Base-by-base conservation (phyloP, 257 asterid species). In the Plantago major region DNA sequence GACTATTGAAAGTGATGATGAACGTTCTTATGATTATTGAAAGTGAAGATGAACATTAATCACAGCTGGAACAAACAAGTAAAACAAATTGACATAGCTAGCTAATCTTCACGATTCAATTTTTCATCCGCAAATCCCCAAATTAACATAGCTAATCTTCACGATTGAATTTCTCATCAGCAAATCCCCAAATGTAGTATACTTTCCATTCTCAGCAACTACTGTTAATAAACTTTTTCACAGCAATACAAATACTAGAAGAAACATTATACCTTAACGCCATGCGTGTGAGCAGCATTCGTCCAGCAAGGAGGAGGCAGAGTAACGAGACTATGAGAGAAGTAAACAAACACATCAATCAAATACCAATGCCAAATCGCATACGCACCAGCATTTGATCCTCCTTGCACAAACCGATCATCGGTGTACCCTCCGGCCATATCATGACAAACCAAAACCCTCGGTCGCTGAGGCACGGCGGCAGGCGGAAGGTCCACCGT, bases 231-330 rank as follows among this genome's bases (percentile, higher is more conserved):
- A 46, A 46, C 50, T 8, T 46, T 46, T 11, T 3, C 14, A 11
- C 14, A 46, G 3, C 4, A 9, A 13, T 18, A 47, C 17, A 47
- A 14, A 17, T 47, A 14, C 37, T 2, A 17, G 16, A 2, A 7
- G 2, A 47, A 38, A 9, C 14, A 40, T 48, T 3, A 42, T 72
- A 89, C 97, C 97, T 89, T 83, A 28, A 92, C 97, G 3, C 99
- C 97, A 71, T 92, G 97, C 49, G 65, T 87, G 52, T 92, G 97
- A 53, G 88, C 95, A 47, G 96, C 59, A 73, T 92, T 87, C 26
- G 73, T 82, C 97, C 97, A 92, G 74, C 95, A 77, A 40, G 99
- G 97, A 67, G 97, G 99, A 52, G 97, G 99, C 69, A 92, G 54
- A 5, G 97, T 89, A 71, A 92, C 97, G 82, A 92, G 70, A 56